These are phyloP conservation scores for Chrysoporthe puriensis DNA, from an alignment of 2,329 filamentous ascomycete genomes.

Conservation along the genomic window DNA sequence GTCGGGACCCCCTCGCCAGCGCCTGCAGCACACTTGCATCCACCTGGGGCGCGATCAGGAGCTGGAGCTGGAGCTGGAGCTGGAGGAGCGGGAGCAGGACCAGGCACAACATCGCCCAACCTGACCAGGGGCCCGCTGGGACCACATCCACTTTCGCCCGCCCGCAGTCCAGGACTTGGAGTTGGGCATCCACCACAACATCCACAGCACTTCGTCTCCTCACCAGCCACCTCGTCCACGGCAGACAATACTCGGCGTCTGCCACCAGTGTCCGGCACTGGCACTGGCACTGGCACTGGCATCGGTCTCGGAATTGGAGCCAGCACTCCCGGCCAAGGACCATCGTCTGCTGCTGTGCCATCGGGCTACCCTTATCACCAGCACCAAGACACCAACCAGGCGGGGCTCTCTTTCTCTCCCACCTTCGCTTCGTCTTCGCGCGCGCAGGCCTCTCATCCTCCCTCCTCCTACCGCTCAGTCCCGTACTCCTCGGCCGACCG, in stretches of 20 bases:
- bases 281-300: slow-evolving; percentile 24
- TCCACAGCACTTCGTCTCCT: slow-evolving; percentile 5
- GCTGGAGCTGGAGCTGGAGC: background rate
- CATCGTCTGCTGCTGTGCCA: slow-evolving; percentile 20
- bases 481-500: slow-evolving; percentile 9
- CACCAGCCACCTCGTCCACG: slow-evolving; percentile 20
- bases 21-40: slow-evolving; percentile 1
- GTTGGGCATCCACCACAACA: slow-evolving; percentile 19
- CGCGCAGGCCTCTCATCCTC: background rate
- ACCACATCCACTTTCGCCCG: slow-evolving; percentile 11
- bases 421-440: background rate
- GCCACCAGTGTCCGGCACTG: slow-evolving; percentile 27
- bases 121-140: background rate
- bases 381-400: slow-evolving; percentile 1
- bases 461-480: background rate
- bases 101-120: background rate
- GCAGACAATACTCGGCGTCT: slow-evolving; percentile 28
- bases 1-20: background rate
- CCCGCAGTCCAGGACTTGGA: slow-evolving; percentile 4
- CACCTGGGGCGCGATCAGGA: background rate
- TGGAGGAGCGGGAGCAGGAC: background rate
- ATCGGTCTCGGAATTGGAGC: slow-evolving; percentile 3
- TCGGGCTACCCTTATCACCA: slow-evolving; percentile 7
- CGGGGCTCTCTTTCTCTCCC: slow-evolving; percentile 10
- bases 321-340: slow-evolving; percentile 5